Conservation (phyloP, 2,329 filamentous ascomycete genomes). For the Xylaria sp. region DNA sequence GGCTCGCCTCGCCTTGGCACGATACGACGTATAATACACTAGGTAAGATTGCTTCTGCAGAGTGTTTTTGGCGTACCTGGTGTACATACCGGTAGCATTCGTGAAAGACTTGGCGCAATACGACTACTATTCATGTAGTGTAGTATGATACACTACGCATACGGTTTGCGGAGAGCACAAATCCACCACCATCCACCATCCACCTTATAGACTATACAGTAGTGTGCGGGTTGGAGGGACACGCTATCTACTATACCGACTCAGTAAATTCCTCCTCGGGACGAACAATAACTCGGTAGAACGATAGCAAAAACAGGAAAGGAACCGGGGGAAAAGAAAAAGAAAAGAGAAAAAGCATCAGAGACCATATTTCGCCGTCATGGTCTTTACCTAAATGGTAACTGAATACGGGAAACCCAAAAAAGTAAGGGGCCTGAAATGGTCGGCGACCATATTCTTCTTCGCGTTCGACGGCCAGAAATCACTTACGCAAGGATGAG, state of each 20-base stretch:
- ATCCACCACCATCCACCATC: background rate
- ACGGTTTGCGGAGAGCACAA: constrained; percentile 21
- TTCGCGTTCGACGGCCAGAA: constrained; percentile 23
- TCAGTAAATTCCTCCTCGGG: constrained; percentile 1
- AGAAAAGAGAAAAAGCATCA: constrained; percentile 6
- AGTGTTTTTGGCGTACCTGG: background rate
- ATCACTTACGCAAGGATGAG: constrained; percentile 36
- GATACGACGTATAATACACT: constrained; percentile 21
- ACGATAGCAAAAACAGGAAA: background rate
- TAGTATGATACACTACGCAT: background rate
- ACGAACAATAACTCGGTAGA: background rate
- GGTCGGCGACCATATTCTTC: constrained; percentile 33
- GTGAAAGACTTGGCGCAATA: constrained; percentile 3
- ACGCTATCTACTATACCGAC: constrained; percentile 10
- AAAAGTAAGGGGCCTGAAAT: constrained; percentile 21
- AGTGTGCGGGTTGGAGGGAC: constrained; percentile 17
- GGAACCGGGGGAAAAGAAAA: background rate
- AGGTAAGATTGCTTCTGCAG: constrained; percentile 19
- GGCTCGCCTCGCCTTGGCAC: constrained; percentile 44
- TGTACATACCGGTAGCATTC: constrained; percentile 5
- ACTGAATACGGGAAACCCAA: constrained; percentile 5
- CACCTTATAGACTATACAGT: constrained; percentile 29
- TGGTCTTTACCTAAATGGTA: constrained; percentile 10
- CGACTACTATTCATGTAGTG: background rate
- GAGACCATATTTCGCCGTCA: background rate